Base-by-base conservation (phyloP, 148 eudicot genomes). In the Linanthus parryae region DNA sequence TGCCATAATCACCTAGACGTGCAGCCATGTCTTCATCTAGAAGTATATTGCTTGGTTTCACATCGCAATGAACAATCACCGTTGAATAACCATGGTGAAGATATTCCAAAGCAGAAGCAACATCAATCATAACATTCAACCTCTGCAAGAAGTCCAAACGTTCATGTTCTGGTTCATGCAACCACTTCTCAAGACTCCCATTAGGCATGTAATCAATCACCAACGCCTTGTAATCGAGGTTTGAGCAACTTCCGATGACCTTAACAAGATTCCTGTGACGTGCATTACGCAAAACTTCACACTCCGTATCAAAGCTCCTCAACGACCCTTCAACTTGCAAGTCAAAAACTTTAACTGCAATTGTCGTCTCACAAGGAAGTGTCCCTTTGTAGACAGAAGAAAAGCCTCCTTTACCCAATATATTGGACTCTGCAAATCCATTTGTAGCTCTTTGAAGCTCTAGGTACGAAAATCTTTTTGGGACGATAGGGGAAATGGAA, bases 161-260 rank as follows among this genome's bases (percentile, higher is more conserved):
- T 3, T 26, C 3, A 10, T 14, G 14, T 17, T 26, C 17, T 13
- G 33, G 26, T n/a, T n/a, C n/a, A 46, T 46, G 26, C 31, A 46
- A 14, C 50, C 50, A 46, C 8, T 26, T 46, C 6, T 46, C 50
- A 5, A 46, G 50, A 7, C 50, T 46, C 31, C 50, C 50, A 25
- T 46, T 46, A 7, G 50, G 50, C 50, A 46, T 46, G 50, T 13
- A 46, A 8, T 46, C 31, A 0, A 46, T 7, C 1, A 46, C 33
- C 18, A 24, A 46, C 0, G 50, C 50, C 15, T 26, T 46, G 50
- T 24, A 46, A 11, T 46, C 50, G 5, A 46, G 2, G 31, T 24
- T 46, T 7, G 31, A 24, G 31, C 50, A 46, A 14, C 19, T 24
- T 16, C 8, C 26, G 3, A 46, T 46, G 31, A 46, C 31, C 15